These are phyloP conservation scores for Casaregolazyma lundiana DNA, from an alignment of 1,139 yeast genomes.

Conservation along the genomic window DNA sequence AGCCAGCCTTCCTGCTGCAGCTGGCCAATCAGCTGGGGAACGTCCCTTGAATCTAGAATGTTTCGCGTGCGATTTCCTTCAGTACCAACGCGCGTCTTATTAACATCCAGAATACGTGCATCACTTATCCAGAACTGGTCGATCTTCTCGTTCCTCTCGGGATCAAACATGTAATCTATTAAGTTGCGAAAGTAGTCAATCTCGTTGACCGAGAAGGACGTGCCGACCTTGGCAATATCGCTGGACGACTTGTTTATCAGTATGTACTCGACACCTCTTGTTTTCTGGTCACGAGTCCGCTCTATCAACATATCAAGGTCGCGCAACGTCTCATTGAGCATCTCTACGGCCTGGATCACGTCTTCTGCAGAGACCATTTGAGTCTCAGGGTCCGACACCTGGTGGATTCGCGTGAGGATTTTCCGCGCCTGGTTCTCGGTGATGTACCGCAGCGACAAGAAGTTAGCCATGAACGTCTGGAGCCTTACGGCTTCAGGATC, in stretches of 20 bases:
- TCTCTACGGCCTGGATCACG: conserved; percentile 9
- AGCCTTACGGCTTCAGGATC: background rate
- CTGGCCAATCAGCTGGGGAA: conserved; percentile 46
- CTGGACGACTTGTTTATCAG: conserved; percentile 16
- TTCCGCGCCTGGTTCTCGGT: conserved; percentile 10
- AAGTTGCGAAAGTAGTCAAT: conserved; percentile 21
- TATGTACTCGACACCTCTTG: conserved; percentile 14
- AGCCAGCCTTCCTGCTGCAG: conserved; percentile 24
- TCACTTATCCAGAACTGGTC: conserved; percentile 8
- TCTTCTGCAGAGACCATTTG: background rate
- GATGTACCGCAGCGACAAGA: conserved; percentile 14
- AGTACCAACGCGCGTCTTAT: conserved; percentile 1
- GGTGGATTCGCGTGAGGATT: conserved; percentile 7
- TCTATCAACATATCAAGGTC: conserved; percentile 22
- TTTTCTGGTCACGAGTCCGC: conserved; percentile 17
- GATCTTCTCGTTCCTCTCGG: conserved; percentile 1
- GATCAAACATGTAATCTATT: conserved; percentile 20
- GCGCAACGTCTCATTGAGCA: conserved; percentile 14
- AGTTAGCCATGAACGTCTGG: conserved; percentile 3
- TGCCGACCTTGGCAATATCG: conserved; percentile 19
- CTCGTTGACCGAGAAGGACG: conserved; percentile 19
- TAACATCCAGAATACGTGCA: background rate
- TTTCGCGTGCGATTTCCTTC: background rate
- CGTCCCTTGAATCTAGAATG: conserved; percentile 5
- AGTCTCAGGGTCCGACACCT: conserved; percentile 6